Percentiles rank a stretch among this genome's conserved stretches.
These are phyloP conservation scores for Hygrocybe coccinea DNA, from an alignment of 768 basidiomycete genomes.

Conservation along the genomic window DNA sequence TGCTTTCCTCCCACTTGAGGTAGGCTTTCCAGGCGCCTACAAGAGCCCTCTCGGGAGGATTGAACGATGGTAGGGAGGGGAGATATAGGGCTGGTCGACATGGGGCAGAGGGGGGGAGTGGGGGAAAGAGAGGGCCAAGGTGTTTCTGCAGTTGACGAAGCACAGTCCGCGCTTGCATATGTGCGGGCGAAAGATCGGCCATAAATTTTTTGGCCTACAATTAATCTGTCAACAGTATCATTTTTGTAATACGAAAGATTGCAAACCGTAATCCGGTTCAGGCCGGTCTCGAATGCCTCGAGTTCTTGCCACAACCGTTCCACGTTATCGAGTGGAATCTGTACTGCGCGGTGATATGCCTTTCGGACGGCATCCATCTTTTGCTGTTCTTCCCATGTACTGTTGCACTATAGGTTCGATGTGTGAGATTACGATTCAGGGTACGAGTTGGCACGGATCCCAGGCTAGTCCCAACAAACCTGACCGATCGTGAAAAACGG, in stretches of 20 bases:
- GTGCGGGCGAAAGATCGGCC: constrained; percentile 82
- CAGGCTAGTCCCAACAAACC: too few species aligned
- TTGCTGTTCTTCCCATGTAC: constrained; percentile 93
- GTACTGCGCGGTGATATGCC: constrained; percentile 89
- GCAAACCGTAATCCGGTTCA: constrained; percentile 73
- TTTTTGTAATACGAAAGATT: neutral
- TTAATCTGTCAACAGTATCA: too few species aligned
- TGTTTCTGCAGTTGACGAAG: constrained; percentile 75
- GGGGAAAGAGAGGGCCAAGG: constrained; percentile 57
- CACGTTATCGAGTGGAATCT: constrained; percentile 90
- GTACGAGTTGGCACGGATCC: constrained; percentile 3
- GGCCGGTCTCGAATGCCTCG: constrained; percentile 81
- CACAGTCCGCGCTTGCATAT: constrained; percentile 92
- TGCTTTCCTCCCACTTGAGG: constrained; percentile 91
- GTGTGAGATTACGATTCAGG: constrained; percentile 24
- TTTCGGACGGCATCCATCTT: constrained; percentile 91
- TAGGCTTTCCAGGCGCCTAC: constrained; percentile 90
- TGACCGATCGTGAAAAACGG: neutral
- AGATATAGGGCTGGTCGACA: constrained; percentile 52
- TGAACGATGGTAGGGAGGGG: constrained; percentile 70
- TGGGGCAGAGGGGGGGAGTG: constrained; percentile 24
- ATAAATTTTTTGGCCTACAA: constrained; percentile 84
- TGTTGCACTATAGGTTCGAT: constrained; percentile 43
- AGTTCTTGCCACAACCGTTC: constrained; percentile 92
- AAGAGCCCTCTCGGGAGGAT: constrained; percentile 61